Evolutionary conservation across 2,329 filamentous ascomycete species (phyloP).

Genomic region (Cladosporium oxysporum): DNA sequence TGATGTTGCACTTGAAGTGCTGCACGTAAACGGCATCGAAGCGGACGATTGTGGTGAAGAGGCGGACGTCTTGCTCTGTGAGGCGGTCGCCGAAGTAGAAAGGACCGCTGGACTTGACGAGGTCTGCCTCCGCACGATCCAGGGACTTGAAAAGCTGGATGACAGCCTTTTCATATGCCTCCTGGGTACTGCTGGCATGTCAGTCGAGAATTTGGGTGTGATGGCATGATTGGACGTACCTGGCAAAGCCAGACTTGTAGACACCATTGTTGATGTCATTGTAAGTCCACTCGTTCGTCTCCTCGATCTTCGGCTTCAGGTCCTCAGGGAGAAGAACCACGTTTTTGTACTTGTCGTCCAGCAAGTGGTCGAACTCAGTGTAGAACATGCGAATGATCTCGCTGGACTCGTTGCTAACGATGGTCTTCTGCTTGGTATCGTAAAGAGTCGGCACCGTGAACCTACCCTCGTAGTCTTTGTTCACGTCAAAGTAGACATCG

Average conservation of each 20-base stretch:
- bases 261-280: slow-evolving; percentile 56
- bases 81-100: slow-evolving; percentile 50
- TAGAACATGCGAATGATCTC: slow-evolving; percentile 94
- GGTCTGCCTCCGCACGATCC: slow-evolving; percentile 48
- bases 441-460: slow-evolving; percentile 89
- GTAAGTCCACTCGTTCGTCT: slow-evolving; percentile 55
- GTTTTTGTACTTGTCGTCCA: slow-evolving; percentile 46
- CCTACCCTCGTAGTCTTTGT: slow-evolving; percentile 71
- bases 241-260: slow-evolving; percentile 56
- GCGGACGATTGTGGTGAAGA: slow-evolving; percentile 61
- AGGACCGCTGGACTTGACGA: slow-evolving; percentile 45
- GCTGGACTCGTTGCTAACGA: slow-evolving; percentile 89
- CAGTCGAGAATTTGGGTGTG: not conserved
- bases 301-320: slow-evolving; percentile 49
- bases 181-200: slow-evolving; percentile 40
- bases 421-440: slow-evolving; percentile 72
- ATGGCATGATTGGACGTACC: slow-evolving; percentile 26
- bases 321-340: slow-evolving; percentile 49
- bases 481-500: slow-evolving; percentile 75
- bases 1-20: slow-evolving; percentile 75
- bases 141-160: slow-evolving; percentile 50
- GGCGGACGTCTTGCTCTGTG: slow-evolving; percentile 54
- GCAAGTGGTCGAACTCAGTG: slow-evolving; percentile 68
- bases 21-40: slow-evolving; percentile 66
- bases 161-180: slow-evolving; percentile 52